A percentile compares a stretch with the other conserved stretches of the same genome.
Evolutionary conservation across 2,329 filamentous ascomycete species (phyloP).

Genomic region (Sporothrix dimorphospora): DNA sequence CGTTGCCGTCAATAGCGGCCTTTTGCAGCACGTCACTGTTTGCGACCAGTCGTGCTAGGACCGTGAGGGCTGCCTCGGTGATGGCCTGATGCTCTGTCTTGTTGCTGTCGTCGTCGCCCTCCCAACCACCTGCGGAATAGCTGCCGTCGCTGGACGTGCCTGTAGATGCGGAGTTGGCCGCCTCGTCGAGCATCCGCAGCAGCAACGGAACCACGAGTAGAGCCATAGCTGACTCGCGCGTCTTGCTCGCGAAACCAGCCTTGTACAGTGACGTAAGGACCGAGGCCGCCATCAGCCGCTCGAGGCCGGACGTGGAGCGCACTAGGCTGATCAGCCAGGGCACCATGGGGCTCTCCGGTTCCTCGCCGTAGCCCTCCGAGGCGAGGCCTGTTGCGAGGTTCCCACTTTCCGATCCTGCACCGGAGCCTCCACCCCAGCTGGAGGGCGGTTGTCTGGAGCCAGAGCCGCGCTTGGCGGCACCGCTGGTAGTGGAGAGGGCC

Average conservation of each 20-base stretch:
- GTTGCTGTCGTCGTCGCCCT: slow-evolving; percentile 44
- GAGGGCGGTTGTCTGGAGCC: slow-evolving; percentile 35
- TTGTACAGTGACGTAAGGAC: slow-evolving; percentile 72
- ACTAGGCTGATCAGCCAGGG: slow-evolving; percentile 72
- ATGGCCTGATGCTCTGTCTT: slow-evolving; percentile 54
- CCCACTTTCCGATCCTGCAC: background rate
- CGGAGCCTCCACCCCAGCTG: slow-evolving; percentile 40
- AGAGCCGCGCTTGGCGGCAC: slow-evolving; percentile 3
- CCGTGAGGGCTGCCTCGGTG: slow-evolving; percentile 71
- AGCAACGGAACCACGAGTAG: slow-evolving; percentile 72
- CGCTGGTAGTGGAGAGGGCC: background rate
- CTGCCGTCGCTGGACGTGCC: background rate
- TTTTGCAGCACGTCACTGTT: slow-evolving; percentile 81
- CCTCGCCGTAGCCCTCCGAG: slow-evolving; percentile 48
- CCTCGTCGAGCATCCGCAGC: slow-evolving; percentile 55
- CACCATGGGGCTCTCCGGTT: slow-evolving; percentile 70
- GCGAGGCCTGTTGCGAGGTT: background rate
- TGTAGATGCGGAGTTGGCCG: slow-evolving; percentile 43
- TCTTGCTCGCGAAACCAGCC: slow-evolving; percentile 65
- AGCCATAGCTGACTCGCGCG: slow-evolving; percentile 66
- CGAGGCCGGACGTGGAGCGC: slow-evolving; percentile 59
- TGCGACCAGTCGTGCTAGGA: slow-evolving; percentile 77
- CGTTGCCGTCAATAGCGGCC: slow-evolving; percentile 71
- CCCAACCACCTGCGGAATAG: background rate
- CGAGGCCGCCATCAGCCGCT: slow-evolving; percentile 69